phyloP scores from a whole-genome alignment of 163 green algal species.

The Coccomyxa subellipsoidea region DNA sequence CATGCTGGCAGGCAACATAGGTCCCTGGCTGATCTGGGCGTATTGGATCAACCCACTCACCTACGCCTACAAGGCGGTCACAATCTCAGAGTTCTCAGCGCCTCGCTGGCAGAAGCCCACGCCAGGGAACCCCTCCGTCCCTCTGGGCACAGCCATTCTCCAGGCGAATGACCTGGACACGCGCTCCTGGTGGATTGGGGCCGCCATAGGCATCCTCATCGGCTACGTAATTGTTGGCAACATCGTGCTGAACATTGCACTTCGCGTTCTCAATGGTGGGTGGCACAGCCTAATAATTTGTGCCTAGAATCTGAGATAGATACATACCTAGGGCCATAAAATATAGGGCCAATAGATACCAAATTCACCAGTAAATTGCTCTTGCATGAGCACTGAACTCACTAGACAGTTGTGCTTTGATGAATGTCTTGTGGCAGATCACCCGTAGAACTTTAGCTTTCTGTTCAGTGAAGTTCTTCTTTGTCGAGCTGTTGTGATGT shows the following conservation, averaged over 20 bases:
- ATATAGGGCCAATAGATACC: too few species aligned
- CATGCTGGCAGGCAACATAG: background rate
- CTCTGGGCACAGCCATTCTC: slow-evolving; percentile 44
- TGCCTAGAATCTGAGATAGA: too few species aligned
- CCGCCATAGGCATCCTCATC: background rate
- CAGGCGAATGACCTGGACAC: slow-evolving; percentile 50
- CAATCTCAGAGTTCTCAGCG: slow-evolving; percentile 74
- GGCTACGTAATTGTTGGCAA: slow-evolving; percentile 9
- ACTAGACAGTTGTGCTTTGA: too few species aligned
- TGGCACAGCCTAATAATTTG: background rate
- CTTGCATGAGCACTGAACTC: too few species aligned
- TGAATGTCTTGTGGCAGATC: too few species aligned
- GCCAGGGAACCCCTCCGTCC: slow-evolving; percentile 13
- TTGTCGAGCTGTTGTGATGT: too few species aligned
- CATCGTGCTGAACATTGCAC: background rate
- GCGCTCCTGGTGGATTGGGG: background rate
- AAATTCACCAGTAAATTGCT: too few species aligned
- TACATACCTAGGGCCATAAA: too few species aligned
- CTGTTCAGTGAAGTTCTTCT: too few species aligned
- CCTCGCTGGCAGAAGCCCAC: slow-evolving; percentile 28
- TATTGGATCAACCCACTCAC: slow-evolving; percentile 56
- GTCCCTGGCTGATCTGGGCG: slow-evolving; percentile 21
- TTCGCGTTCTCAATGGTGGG: background rate
- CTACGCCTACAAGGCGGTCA: slow-evolving; percentile 55
- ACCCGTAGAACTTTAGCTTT: too few species aligned